A percentile compares a stretch with the other conserved stretches of the same genome.
phyloP scores from a whole-genome alignment of 1,284 basidiomycete species.

The Hemileia vastatrix region DNA sequence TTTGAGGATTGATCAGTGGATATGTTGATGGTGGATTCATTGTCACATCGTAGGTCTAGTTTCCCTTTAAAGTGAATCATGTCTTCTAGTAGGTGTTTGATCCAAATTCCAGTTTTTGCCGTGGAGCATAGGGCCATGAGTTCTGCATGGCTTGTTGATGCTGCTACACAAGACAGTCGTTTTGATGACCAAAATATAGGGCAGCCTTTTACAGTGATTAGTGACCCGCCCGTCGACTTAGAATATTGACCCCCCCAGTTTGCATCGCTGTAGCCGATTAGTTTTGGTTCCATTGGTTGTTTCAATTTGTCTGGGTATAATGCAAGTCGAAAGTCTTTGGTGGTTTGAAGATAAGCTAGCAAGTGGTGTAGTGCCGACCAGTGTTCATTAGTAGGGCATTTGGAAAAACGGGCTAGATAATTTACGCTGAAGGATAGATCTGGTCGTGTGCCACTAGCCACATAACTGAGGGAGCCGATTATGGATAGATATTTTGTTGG shows the following conservation, averaged over 20 bases:
- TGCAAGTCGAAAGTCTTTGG: neutral
- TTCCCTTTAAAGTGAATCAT: too few relatives aligned
- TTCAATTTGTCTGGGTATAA: neutral
- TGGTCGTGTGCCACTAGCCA: neutral
- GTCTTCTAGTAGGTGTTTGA: neutral
- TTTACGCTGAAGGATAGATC: neutral
- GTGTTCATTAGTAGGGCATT: too few relatives aligned
- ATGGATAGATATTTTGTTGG: neutral
- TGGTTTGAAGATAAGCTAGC: too few relatives aligned
- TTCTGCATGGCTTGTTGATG: neutral
- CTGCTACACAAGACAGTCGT: neutral
- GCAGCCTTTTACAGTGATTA: neutral
- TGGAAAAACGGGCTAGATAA: neutral
- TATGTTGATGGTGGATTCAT: too few relatives aligned
- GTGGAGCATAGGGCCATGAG: neutral
- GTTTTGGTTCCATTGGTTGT: neutral
- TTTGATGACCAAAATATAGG: neutral
- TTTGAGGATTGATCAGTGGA: too few relatives aligned
- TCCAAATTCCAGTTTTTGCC: neutral
- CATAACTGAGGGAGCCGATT: neutral
- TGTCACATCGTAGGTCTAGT: too few relatives aligned
- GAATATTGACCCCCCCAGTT: neutral
- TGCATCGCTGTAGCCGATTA: neutral
- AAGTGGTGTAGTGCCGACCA: too few relatives aligned
- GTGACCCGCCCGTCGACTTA: neutral